Evolutionary conservation across 805 yeast species (phyloP), one percentile per base, ranked within the genome.

Genomic region (Groenewaldozyma salmanticensis): DNA sequence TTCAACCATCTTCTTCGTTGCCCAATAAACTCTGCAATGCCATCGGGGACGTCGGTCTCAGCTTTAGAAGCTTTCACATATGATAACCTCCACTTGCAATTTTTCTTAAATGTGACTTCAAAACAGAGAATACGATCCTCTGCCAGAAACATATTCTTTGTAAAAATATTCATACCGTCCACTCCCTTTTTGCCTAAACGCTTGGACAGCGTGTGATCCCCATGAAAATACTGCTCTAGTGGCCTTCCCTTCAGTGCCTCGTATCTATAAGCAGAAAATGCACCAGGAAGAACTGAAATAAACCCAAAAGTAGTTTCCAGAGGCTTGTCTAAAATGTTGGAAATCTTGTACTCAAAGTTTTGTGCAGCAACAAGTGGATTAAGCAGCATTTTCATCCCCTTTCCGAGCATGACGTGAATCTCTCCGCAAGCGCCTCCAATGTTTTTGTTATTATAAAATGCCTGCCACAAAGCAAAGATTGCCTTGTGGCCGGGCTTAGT

Each of bases 361-460:
- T 77, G 83, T 5, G 76, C 75, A 13, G 79, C 79, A 15, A 77
- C 80, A 27, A 77, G 58, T 7, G 82, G 81, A 53, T 77, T 77
- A 31, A 75, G 63, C 45, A 74, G 51, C 41, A 47, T 45, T 27
- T 50, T 43, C 31, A 46, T 40, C 47, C 71, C 66, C 31, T 66
- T 66, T 13, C 72, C 72, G 57, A 77, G 61, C 55, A 73, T 67
- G 2, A 81, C 80, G 43, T 74, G 77, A 52, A 77, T 76, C 51
- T 77, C 83, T n/a, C 83, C 83, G 61, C 81, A 76, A 3, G 82
- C 81, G 20, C 83, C 83, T 3, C 82, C 83, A 21, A 77, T 77
- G 43, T 68, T 68, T 6, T 70, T 67, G 52, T 77, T 74, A 43
- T 66, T 62, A 55, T 75, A 74, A 47, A 77, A 77, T 38, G 75